Evolutionary conservation across 1,284 basidiomycete species (phyloP).

Genomic region (Kalmanozyma brasiliensis): DNA sequence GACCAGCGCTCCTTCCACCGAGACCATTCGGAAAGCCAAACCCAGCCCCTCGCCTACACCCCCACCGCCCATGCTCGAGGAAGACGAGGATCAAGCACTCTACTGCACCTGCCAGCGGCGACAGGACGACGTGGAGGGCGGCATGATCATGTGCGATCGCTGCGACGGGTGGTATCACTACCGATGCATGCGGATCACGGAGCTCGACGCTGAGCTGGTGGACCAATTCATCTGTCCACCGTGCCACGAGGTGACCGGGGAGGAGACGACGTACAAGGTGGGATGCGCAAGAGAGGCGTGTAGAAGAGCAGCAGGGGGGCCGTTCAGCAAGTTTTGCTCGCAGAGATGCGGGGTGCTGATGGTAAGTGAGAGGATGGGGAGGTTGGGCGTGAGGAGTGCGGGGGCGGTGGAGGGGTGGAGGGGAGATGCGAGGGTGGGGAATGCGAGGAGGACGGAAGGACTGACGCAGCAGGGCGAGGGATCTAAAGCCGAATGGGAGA

Average conservation of each 20-base stretch:
- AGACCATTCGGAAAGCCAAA: conserved; percentile 5
- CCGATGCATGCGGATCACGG: conserved; percentile 49
- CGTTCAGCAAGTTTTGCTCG: conserved; percentile 59
- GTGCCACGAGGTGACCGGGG: conserved; percentile 40
- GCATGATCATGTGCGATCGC: conserved; percentile 63
- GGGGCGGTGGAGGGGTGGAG: conserved; percentile 2
- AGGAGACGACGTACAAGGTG: conserved; percentile 53
- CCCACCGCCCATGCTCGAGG: conserved; percentile 10
- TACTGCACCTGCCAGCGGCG: conserved; percentile 51
- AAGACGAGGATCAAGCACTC: conserved; percentile 44
- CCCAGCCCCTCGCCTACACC: background rate
- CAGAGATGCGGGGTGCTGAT: conserved; percentile 53
- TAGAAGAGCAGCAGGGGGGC: conserved; percentile 37
- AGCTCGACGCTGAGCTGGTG: conserved; percentile 51
- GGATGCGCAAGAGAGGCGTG: conserved; percentile 45
- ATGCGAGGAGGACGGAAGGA: conserved; percentile 18
- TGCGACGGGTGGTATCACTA: conserved; percentile 65
- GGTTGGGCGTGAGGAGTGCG: conserved; percentile 16
- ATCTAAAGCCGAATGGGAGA: conserved; percentile 3
- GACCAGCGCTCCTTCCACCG: conserved; percentile 8
- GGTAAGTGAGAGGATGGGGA: conserved; percentile 23
- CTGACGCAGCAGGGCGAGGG: conserved; percentile 5
- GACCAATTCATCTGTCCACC: conserved; percentile 58
- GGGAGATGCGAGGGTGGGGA: conserved; percentile 19
- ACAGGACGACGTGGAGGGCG: conserved; percentile 55